Percentiles rank a stretch among this genome's conserved stretches.
phyloP scores from a whole-genome alignment of 2,329 filamentous ascomycete species.

The Fusarium coicis region DNA sequence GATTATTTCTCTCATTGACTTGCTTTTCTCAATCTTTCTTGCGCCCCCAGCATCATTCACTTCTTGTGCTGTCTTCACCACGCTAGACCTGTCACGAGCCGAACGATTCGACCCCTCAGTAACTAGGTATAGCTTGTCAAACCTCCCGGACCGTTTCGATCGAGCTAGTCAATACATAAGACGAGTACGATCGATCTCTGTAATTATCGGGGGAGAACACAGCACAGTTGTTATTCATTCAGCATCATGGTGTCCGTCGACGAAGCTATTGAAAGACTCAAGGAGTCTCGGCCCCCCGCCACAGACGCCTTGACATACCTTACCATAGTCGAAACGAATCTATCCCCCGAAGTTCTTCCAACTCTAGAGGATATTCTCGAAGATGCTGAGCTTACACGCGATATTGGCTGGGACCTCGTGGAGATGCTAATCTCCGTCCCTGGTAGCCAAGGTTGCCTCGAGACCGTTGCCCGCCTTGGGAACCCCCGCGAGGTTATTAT shows the following conservation, averaged over 20 bases:
- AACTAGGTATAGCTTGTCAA: slow-evolving; percentile 3
- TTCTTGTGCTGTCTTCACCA: not conserved
- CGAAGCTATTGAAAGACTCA: slow-evolving; percentile 57
- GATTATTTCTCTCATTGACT: not conserved
- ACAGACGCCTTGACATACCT: slow-evolving; percentile 80
- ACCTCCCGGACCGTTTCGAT: slow-evolving; percentile 4
- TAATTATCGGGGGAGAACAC: not conserved
- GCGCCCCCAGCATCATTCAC: not conserved
- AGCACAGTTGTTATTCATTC: not conserved
- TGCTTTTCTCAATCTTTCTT: not conserved
- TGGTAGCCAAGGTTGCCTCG: slow-evolving; percentile 75
- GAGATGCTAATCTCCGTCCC: slow-evolving; percentile 77
- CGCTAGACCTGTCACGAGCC: slow-evolving; percentile 6
- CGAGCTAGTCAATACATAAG: slow-evolving; percentile 7
- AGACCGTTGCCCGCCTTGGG: slow-evolving; percentile 79
- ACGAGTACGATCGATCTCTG: not conserved
- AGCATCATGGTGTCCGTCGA: slow-evolving; percentile 49
- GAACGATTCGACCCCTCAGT: slow-evolving; percentile 25
- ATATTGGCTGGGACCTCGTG: slow-evolving; percentile 87
- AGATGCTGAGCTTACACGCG: slow-evolving; percentile 74
- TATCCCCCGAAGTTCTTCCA: slow-evolving; percentile 74
- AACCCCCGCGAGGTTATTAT: slow-evolving; percentile 86
- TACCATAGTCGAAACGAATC: slow-evolving; percentile 79
- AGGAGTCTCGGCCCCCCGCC: slow-evolving; percentile 61
- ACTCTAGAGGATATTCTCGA: slow-evolving; percentile 75